Evolutionary conservation across 2,329 filamentous ascomycete species (phyloP), one percentile per base, ranked within the genome.

Genomic region (Pseudogymnoascus sp.): DNA sequence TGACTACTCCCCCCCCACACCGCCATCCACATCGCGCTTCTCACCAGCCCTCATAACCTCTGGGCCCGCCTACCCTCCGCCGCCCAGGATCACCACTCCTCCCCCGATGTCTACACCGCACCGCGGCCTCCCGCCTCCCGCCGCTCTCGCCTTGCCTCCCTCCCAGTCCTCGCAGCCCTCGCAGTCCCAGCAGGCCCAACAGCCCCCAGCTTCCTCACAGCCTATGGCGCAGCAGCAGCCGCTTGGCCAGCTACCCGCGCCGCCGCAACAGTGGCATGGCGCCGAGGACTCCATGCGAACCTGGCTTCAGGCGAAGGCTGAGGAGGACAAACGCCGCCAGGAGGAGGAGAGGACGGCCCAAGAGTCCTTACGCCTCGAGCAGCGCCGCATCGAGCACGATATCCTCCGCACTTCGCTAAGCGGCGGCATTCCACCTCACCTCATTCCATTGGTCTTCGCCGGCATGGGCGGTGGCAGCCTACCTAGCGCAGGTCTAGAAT

Each of bases 381-480:
- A 90, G 75, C 80, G 89, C 57, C 87, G 81, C 69, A 81, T 90
- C 63, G 89, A 92, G 74, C 83, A 88, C 71, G 86, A 86, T 54
- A 91, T 93, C 76, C 75, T 93, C 64, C 80, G 83, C 63, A 86
- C 88, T 21, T 89, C 88, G 2, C 74, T 92, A 62, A 80, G 81
- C 62, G 85, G 86, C 39, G 88, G 89, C 10, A 85, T 93, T 61
- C 89, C 89, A 8, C 88, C 89, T 11, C 81, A 86, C 37, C 84
- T 92, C 81, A 82, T 92, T 26, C 89, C 89, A 5, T 77, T 91
- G 65, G 85, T 93, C 23, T 91, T 93, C 74, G 84, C 86, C 11
- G 86, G 87, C 47, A 87, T 91, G 80, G 83, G 83, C 54, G 86
- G 86, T 40, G 85, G 85, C 37, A 78, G 80, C 63, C 74, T 88